Base-by-base conservation (phyloP, 2,329 filamentous ascomycete species). In the Pseudopithomyces maydicus region DNA sequence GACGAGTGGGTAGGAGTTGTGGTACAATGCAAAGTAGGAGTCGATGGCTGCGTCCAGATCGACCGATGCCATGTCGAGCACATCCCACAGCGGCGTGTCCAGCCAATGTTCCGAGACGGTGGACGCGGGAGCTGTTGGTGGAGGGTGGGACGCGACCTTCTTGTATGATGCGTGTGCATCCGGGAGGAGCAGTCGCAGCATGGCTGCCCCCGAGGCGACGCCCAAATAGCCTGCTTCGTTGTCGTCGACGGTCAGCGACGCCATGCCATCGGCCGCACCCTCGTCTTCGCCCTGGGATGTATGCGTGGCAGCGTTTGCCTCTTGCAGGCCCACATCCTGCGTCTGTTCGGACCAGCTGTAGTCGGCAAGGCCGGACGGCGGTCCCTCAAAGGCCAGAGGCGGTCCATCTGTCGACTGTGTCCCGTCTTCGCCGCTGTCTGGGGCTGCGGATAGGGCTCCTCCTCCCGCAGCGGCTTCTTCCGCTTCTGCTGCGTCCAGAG, bases 141-240 rank as follows among this genome's bases (percentile, higher is more conserved):
- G 39, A 19, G 26, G 33, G 14, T 46, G 44, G 12, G 45, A 41
- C n/a, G 35, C 22, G 10, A 42, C 43, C 10, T 49, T 42, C 41
- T 51, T 48, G 32, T 47, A 47, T 3, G 44, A 47, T 11, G 44
- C 44, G 22, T 54, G 53, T 20, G 54, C 50, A 12, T 60, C 52
- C 2, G 52, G 52, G n/a, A 54, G 52, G 3, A 54, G 29, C 29
- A 59, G 64, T 32, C 78, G 73, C 15, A 81, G 61, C 56, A 81
- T 74, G 2, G 79, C 79, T 15, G 78, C 79, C 1, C 79, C 79
- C 6, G 78, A 81, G 1, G 78, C 78, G 0, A 79, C 72, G 1
- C 80, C 80, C 8, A 81, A 73, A 62, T 82, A 82, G 5, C 80
- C 80, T 1, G 74, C 72, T 29, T 79, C 75, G 6, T 51, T 51